These are phyloP conservation scores for Thelephora terrestris DNA, from an alignment of 1,284 basidiomycete genomes.

Conservation along the genomic window DNA sequence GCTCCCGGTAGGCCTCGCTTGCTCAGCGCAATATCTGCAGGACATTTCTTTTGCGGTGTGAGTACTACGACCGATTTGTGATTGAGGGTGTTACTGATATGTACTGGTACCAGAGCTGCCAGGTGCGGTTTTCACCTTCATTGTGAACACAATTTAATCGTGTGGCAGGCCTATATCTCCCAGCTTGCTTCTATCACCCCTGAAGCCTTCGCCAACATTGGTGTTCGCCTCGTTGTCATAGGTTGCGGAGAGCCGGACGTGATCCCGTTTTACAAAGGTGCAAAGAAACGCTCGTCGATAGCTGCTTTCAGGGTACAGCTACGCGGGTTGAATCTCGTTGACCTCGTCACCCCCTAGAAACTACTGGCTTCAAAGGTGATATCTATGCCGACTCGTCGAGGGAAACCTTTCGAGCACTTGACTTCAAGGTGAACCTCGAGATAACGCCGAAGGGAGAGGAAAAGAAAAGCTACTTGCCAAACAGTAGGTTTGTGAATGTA, in stretches of 20 bases:
- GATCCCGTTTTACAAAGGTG: conserved; percentile 45
- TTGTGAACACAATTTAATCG: conserved; percentile 6
- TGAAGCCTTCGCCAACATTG: conserved; percentile 33
- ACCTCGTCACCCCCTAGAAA: conserved; percentile 23
- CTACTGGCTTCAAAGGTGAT: conserved; percentile 34
- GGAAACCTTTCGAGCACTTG: conserved; percentile 40
- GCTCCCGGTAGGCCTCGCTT: background rate
- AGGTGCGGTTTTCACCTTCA: conserved; percentile 23
- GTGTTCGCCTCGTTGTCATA: conserved; percentile 39
- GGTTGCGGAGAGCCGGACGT: conserved; percentile 54
- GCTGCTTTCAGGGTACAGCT: too few species aligned
- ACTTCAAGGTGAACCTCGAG: conserved; percentile 26
- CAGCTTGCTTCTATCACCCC: conserved; percentile 35
- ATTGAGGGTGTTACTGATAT: background rate
- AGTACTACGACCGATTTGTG: background rate
- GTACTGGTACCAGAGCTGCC: conserved; percentile 26
- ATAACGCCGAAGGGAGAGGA: conserved; percentile 34
- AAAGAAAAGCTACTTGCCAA: conserved; percentile 36
- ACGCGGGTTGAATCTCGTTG: background rate
- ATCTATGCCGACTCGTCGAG: conserved; percentile 54
- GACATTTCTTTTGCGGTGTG: background rate
- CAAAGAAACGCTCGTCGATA: conserved; percentile 3
- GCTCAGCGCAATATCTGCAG: background rate
- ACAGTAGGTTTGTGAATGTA: conserved; percentile 17
- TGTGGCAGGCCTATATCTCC: conserved; percentile 39